Evolutionary conservation across 441 rosid species (phyloP), one percentile per base, ranked within the genome.

Genomic region (Adansonia rubrostipa): DNA sequence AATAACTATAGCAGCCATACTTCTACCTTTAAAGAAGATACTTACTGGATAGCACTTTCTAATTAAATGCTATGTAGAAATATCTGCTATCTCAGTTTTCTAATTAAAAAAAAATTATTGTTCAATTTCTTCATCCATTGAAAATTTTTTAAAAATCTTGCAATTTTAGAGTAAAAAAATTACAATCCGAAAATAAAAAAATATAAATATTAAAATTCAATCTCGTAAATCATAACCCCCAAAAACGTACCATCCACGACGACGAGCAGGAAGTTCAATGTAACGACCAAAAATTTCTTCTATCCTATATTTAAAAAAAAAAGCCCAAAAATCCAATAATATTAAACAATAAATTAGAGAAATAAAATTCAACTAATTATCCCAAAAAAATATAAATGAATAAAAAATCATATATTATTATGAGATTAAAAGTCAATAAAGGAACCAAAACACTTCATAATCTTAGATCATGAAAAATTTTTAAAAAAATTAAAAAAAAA

Each of bases 261-360:
- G 62, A 24, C 50, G 60, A 4, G 60, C 77, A 40, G 82, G 77
- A 0, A 80, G 74, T 70, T 80, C 83, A 1, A 84, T 2, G 20
- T 62, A 82, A 60, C 48, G 81, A 33, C 47, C 58, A 15, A 86
- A 8, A 53, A 64, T 78, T 53, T 86, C 78, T 62, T 83, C 86
- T 0, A 64, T 4, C 66, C 88, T 86, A 77, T 8, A 28, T 28
- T 1, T 1, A 28, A 28, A 28, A 28, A 28, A 28, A 51, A 6
- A 40, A 15, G 28, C 11, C 5, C 61, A 45, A 8, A 62, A 13
- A 65, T 33, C 4, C 65, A 11, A 70, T 1, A 4, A 9, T 6
- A 54, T 9, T 17, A 9, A 9, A 7, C 15, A 11, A 51, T 33
- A 19, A 36, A 28, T 45, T 2, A 56, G 45, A 56, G 14, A 17